Conservation (phyloP, 2,329 filamentous ascomycete species). For the Colletotrichum gigasporum region DNA sequence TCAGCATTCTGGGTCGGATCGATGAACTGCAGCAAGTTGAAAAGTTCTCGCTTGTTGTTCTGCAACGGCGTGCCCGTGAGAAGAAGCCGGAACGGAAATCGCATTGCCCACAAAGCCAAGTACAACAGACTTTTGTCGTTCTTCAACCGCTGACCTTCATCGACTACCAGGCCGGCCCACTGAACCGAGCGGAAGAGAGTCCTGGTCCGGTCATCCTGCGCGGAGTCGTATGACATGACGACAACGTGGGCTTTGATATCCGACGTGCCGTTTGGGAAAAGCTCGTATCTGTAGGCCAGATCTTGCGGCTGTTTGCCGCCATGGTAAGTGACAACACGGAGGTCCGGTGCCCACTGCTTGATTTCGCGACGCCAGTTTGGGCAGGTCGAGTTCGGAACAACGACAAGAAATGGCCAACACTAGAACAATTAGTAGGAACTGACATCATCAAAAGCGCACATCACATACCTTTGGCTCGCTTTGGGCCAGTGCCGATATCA, state of each 20-base stretch:
- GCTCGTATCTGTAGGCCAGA: conserved; percentile 82
- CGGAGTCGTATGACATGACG: conserved; percentile 93
- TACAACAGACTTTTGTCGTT: conserved; percentile 91
- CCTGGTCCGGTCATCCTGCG: conserved; percentile 75
- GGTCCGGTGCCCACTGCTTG: conserved; percentile 87
- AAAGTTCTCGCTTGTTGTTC: conserved; percentile 93
- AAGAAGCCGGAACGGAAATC: conserved; percentile 83
- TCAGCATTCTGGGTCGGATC: conserved; percentile 77
- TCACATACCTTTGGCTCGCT: conserved; percentile 61
- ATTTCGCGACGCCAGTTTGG: conserved; percentile 98
- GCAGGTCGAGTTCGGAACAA: conserved; percentile 94
- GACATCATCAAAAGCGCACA: background rate
- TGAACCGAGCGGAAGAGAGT: conserved; percentile 74
- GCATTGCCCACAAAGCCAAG: conserved; percentile 74
- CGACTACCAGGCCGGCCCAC: conserved; percentile 90
- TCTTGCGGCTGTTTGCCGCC: conserved; percentile 79
- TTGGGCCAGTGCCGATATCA: conserved; percentile 78
- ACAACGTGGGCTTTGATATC: conserved; percentile 90
- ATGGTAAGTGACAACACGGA: conserved; percentile 93
- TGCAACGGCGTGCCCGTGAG: conserved; percentile 93
- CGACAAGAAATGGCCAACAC: conserved; percentile 92
- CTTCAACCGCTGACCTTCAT: conserved; percentile 95
- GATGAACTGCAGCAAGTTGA: conserved; percentile 96
- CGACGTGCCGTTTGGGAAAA: conserved; percentile 74
- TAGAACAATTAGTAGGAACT: conserved; percentile 34